Evolutionary conservation across 2,329 filamentous ascomycete species (phyloP).

Genomic region (Colletotrichum liaoningense): DNA sequence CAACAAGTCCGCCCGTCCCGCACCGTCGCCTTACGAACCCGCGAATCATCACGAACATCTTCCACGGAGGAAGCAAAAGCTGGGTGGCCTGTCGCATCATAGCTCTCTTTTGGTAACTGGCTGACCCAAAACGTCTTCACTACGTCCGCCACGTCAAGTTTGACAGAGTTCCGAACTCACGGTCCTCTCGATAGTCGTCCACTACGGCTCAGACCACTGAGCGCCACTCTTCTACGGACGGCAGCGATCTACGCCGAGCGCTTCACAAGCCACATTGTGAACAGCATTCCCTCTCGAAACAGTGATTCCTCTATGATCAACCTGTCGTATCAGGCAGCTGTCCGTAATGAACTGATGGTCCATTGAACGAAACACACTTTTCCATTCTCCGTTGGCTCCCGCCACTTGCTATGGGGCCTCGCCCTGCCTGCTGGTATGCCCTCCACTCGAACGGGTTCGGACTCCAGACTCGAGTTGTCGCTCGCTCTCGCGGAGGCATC

Average conservation of each 20-base stretch:
- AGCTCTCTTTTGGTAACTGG: slow-evolving; percentile 1
- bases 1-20: not conserved
- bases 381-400: too few species aligned
- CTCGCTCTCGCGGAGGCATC: not conserved
- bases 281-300: not conserved
- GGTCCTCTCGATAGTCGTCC: not conserved
- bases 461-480: not conserved
- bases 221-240: not conserved
- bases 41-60: not conserved
- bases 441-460: not conserved
- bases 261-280: not conserved
- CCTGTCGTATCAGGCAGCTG: not conserved
- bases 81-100: slow-evolving; percentile 5
- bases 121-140: slow-evolving; percentile 2
- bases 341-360: slow-evolving; percentile 8
- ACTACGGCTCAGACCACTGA: not conserved
- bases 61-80: not conserved
- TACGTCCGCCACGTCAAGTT: not conserved
- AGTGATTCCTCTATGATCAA: not conserved
- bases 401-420: not conserved
- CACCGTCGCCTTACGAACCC: not conserved
- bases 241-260: not conserved
- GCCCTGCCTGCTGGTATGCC: not conserved
- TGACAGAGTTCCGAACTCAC: not conserved
- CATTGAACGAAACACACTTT: not conserved